Evolutionary conservation across 1,139 yeast species (phyloP).

Genomic region (Candida sp.): DNA sequence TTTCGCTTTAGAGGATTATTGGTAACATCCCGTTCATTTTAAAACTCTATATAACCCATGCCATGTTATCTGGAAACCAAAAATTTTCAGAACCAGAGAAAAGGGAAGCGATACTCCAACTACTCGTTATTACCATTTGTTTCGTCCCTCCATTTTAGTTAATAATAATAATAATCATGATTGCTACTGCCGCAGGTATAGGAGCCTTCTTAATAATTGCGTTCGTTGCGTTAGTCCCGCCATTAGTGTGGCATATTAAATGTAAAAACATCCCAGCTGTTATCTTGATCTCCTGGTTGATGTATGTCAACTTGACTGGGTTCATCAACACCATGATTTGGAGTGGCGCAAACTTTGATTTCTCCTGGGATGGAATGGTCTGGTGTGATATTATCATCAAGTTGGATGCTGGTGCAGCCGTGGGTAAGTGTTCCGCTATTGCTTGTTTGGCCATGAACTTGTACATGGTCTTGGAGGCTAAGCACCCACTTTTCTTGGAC

Average conservation of each 20-base stretch:
- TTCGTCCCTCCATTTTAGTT: too few species aligned
- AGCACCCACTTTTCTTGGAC: slow-evolving; percentile 45
- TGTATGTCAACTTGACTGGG: slow-evolving; percentile 57
- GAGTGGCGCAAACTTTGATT: slow-evolving; percentile 58
- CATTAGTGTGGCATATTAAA: slow-evolving; percentile 71
- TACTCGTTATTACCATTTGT: not conserved
- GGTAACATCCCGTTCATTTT: not conserved
- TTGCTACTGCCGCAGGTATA: slow-evolving; percentile 28
- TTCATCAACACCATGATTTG: slow-evolving; percentile 73
- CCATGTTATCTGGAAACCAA: not conserved
- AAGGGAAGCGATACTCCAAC: not conserved
- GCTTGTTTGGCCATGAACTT: slow-evolving; percentile 75
- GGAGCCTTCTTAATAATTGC: slow-evolving; percentile 57
- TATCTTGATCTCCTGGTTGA: slow-evolving; percentile 65
- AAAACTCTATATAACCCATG: not conserved
- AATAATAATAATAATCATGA: slow-evolving; percentile 6
- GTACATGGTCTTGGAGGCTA: slow-evolving; percentile 66
- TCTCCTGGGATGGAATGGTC: slow-evolving; percentile 62
- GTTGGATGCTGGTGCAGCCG: slow-evolving; percentile 62
- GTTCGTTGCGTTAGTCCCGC: slow-evolving; percentile 60
- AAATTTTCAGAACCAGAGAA: not conserved
- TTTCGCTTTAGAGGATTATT: not conserved
- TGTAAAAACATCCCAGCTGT: slow-evolving; percentile 70
- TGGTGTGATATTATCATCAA: slow-evolving; percentile 82
- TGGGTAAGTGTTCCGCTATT: slow-evolving; percentile 74